Evolutionary conservation across 1,284 basidiomycete species (phyloP).

Genomic region (Neolentinus lepideus): DNA sequence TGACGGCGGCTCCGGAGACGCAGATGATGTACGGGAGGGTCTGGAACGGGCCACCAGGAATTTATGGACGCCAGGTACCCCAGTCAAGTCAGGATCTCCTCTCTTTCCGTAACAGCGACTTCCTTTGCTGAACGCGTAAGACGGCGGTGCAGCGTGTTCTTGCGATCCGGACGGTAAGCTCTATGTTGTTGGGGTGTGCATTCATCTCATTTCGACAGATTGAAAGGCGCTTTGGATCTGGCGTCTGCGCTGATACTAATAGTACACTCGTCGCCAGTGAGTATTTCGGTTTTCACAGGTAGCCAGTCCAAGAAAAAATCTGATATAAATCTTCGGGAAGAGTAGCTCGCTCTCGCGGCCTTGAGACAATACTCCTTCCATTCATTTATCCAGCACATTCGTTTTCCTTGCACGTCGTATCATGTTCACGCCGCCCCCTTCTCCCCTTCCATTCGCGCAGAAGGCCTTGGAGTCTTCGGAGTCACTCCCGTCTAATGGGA

Average conservation of each 20-base stretch:
- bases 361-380: background rate
- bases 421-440: constrained; percentile 17
- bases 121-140: background rate
- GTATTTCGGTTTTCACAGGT: background rate
- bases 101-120: background rate
- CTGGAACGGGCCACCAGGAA: background rate
- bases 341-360: background rate
- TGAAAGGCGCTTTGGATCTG: no score
- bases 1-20: background rate
- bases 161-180: no score
- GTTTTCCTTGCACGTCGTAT: background rate
- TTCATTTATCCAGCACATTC: background rate
- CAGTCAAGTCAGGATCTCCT: background rate
- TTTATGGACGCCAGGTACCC: background rate
- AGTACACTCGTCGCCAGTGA: background rate
- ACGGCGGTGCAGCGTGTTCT: background rate
- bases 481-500: constrained; percentile 6
- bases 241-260: no score
- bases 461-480: constrained; percentile 7
- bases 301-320: background rate
- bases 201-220: no score
- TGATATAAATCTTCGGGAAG: background rate
- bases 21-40: background rate
- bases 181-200: no score
- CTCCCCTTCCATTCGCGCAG: constrained; percentile 11